Percentiles rank a stretch among this genome's conserved stretches.
phyloP scores from a whole-genome alignment of 2,329 filamentous ascomycete genomes.

The Phialophora expanda region DNA sequence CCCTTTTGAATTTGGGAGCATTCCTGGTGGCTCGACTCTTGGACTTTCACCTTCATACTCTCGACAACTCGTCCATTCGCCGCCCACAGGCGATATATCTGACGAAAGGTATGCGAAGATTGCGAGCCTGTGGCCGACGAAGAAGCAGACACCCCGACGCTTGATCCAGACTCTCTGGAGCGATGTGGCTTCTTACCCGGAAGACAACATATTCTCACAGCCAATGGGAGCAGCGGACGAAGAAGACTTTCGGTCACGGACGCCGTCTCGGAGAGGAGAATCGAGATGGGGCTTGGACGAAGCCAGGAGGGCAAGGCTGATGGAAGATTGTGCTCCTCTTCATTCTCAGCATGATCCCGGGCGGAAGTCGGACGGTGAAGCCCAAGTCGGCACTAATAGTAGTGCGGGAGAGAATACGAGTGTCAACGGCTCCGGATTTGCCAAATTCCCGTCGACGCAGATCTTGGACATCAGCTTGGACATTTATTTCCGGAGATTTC shows the following conservation, averaged over 20 bases:
- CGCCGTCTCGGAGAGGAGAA: background rate
- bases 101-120: constrained; percentile 24
- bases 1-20: constrained; percentile 16
- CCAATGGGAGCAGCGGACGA: background rate
- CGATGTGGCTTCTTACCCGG: constrained; percentile 15
- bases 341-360: background rate
- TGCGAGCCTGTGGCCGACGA: constrained; percentile 20
- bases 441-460: constrained; percentile 19
- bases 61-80: constrained; percentile 6
- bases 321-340: constrained; percentile 12
- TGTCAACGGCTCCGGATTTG: background rate
- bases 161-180: constrained; percentile 25
- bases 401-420: background rate
- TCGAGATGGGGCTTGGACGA: constrained; percentile 23
- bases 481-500: constrained; percentile 21
- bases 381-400: background rate
- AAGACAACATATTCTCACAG: constrained; percentile 22
- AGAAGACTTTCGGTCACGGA: background rate
- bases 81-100: constrained; percentile 21
- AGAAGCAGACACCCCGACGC: constrained; percentile 10
- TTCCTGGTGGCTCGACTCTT: constrained; percentile 3
- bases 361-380: background rate
- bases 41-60: constrained; percentile 11
- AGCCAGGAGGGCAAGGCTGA: constrained; percentile 10
- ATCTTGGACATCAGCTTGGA: constrained; percentile 26